Percentiles rank a stretch among this genome's conserved stretches.
These are phyloP conservation scores for Sanguinoderma infundibulare DNA, from an alignment of 1,284 basidiomycete species.

Conservation along the genomic window DNA sequence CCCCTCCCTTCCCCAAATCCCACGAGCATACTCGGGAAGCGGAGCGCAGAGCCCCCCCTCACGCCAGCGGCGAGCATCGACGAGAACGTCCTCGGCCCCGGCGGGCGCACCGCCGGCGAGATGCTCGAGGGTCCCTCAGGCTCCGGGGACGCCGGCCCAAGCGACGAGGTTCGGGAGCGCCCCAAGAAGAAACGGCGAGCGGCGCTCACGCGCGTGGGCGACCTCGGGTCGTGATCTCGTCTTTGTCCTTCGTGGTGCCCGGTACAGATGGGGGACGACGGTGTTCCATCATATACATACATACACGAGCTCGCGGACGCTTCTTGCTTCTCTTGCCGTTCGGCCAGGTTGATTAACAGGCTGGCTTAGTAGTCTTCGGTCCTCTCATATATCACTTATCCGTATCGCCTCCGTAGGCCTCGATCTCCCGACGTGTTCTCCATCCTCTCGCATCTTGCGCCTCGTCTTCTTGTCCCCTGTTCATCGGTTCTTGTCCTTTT, in stretches of 20 bases:
- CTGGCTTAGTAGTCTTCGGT: background rate
- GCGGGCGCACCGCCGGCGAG: slow-evolving; percentile 14
- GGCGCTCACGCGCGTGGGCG: slow-evolving; percentile 75
- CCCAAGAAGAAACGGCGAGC: slow-evolving; percentile 92
- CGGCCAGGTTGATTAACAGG: background rate
- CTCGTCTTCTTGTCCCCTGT: background rate
- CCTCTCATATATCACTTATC: background rate
- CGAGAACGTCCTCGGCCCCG: slow-evolving; percentile 29
- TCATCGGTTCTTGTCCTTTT: background rate
- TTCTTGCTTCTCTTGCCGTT: background rate
- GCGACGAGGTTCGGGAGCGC: slow-evolving; percentile 35
- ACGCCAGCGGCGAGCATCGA: slow-evolving; percentile 57
- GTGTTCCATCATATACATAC: background rate
- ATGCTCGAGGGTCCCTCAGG: slow-evolving; percentile 9
- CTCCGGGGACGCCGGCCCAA: slow-evolving; percentile 9
- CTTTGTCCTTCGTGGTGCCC: background rate
- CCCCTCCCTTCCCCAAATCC: slow-evolving; percentile 39
- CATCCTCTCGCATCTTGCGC: background rate
- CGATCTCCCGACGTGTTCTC: too few species aligned
- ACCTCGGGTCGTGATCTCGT: slow-evolving; percentile 46
- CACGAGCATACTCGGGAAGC: slow-evolving; percentile 43
- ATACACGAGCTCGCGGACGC: background rate
- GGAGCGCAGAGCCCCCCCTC: slow-evolving; percentile 49
- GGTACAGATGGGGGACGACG: background rate
- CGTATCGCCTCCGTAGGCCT: too few species aligned